Evolutionary conservation across 148 eudicot species (phyloP).

Genomic region (Simmondsia chinensis): DNA sequence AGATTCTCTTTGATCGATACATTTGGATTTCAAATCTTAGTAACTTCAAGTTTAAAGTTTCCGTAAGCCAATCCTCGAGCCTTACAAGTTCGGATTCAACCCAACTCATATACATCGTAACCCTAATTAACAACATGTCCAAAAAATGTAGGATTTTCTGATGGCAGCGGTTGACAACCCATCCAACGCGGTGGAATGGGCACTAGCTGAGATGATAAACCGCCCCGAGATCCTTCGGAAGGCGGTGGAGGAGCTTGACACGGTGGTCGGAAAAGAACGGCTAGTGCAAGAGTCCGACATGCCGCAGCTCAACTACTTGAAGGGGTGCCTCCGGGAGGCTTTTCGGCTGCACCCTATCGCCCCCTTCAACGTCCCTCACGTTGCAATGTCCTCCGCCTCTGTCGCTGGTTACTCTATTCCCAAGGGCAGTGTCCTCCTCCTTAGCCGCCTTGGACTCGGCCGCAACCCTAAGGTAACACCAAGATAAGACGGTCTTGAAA

Average conservation of each 20-base stretch:
- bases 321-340: conserved; percentile 17
- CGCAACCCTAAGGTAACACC: conserved; percentile 22
- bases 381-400: conserved; percentile 2
- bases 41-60: too few relatives aligned
- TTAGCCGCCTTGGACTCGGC: conserved; percentile 23
- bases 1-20: too few relatives aligned
- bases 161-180: conserved; percentile 14
- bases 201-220: conserved; percentile 18
- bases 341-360: conserved; percentile 25
- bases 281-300: conserved; percentile 24
- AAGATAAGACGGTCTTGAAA: too few relatives aligned
- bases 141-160: conserved; percentile 8
- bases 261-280: conserved; percentile 11
- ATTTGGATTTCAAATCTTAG: too few relatives aligned
- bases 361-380: conserved; percentile 23
- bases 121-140: too few relatives aligned
- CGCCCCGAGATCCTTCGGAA: conserved; percentile 6
- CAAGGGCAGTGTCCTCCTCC: conserved; percentile 17
- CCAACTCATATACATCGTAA: too few relatives aligned
- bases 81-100: too few relatives aligned
- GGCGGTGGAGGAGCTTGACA: conserved; percentile 15
- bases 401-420: conserved; percentile 29
- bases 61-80: too few relatives aligned
- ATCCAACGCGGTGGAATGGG: conserved; percentile 21
- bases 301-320: conserved; percentile 14